phyloP scores from a whole-genome alignment of 768 basidiomycete species.

The Suillus bovinus region DNA sequence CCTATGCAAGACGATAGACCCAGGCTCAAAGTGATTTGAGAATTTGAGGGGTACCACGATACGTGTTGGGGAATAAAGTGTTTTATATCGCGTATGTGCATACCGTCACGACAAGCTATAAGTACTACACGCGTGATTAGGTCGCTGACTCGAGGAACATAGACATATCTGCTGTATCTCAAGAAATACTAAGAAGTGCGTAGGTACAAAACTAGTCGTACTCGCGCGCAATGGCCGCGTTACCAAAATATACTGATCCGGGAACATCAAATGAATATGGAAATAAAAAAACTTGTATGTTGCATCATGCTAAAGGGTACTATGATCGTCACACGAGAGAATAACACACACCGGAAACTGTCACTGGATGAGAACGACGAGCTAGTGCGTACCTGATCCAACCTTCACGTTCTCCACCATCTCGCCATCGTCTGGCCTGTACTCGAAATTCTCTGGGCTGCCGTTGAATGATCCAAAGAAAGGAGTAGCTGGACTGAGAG shows the following conservation, averaged over 20 bases:
- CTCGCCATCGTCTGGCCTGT: constrained; percentile 21
- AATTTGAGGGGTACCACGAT: not conserved
- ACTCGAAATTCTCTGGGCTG: constrained; percentile 33
- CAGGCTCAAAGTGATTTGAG: not conserved
- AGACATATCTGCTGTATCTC: constrained; percentile 3
- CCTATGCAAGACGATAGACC: not conserved
- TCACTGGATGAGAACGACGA: not conserved
- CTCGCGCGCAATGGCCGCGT: not conserved
- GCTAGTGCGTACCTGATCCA: constrained; percentile 14
- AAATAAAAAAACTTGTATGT: not conserved
- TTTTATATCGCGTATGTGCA: not conserved
- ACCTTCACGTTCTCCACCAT: constrained; percentile 27
- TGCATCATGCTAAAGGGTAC: constrained; percentile 3
- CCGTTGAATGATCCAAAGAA: constrained; percentile 57
- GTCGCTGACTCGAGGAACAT: not conserved
- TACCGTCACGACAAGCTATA: not conserved
- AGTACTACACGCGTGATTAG: not conserved
- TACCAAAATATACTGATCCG: constrained; percentile 2
- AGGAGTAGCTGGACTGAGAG: constrained; percentile 69
- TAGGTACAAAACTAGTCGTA: constrained; percentile 2
- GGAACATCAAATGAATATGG: not conserved
- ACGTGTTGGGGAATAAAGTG: not conserved
- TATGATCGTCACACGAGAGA: not conserved
- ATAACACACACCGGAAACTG: not conserved
- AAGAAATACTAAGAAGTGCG: constrained; percentile 3